A percentile compares a stretch with the other conserved stretches of the same genome.
Evolutionary conservation across 176 grass and related monocot genomes (phyloP).

Genomic region (Oryza meridionalis): DNA sequence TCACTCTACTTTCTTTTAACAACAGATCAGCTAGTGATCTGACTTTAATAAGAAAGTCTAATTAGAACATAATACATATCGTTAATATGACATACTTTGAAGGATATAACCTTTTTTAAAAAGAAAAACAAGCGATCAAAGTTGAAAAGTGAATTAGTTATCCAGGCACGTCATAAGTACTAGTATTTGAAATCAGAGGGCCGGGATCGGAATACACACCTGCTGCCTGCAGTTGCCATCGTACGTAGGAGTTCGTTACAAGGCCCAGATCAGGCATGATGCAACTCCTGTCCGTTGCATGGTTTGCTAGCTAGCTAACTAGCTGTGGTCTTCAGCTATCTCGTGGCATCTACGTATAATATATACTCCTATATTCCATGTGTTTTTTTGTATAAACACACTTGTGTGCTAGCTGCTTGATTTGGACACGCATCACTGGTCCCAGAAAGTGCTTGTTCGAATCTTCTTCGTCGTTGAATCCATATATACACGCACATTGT

Average conservation of each 20-base stretch:
- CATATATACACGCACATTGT: background rate
- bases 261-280: background rate
- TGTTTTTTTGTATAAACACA: background rate
- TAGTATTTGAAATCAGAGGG: too few relatives aligned
- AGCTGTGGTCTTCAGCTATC: background rate
- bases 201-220: too few relatives aligned
- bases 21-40: too few relatives aligned
- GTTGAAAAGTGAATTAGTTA: too few relatives aligned
- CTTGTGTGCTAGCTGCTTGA: background rate
- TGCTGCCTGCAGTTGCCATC: too few relatives aligned
- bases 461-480: background rate
- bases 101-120: too few relatives aligned
- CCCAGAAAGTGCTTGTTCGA: background rate
- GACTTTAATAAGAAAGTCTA: too few relatives aligned
- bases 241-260: background rate
- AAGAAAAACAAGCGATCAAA: too few relatives aligned
- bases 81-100: too few relatives aligned
- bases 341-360: background rate
- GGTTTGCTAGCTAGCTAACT: background rate
- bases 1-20: too few relatives aligned
- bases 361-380: background rate
- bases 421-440: background rate
- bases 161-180: too few relatives aligned
- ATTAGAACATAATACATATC: too few relatives aligned
- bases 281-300: background rate